phyloP scores from a whole-genome alignment of 805 yeast genomes.

The Hanseniaspora jakobsenii region DNA sequence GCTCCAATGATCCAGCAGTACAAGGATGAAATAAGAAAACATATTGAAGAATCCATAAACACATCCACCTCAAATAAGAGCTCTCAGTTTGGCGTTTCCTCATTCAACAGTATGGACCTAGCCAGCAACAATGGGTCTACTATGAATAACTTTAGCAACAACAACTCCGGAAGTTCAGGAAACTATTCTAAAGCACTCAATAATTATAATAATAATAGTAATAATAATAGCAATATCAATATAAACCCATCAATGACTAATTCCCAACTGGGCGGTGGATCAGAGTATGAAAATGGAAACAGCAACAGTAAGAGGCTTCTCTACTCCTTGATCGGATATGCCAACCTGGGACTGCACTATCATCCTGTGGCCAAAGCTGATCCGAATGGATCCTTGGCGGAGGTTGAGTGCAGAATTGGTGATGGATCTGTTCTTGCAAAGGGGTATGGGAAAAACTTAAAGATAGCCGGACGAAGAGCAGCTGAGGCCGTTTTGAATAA shows the following conservation, averaged over 20 bases:
- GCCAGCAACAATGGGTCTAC: too few relatives aligned
- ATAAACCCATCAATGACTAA: constrained; percentile 12
- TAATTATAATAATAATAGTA: not conserved
- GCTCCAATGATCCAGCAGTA: constrained; percentile 30
- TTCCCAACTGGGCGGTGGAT: constrained; percentile 20
- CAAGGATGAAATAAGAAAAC: constrained; percentile 19
- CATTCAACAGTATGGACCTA: too few relatives aligned
- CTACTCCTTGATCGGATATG: constrained; percentile 70
- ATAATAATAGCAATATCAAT: not conserved
- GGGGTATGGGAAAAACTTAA: constrained; percentile 58
- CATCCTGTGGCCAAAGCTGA: constrained; percentile 32
- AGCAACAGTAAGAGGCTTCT: constrained; percentile 64
- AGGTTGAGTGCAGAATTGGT: constrained; percentile 55
- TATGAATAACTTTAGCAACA: too few relatives aligned
- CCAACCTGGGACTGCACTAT: constrained; percentile 51
- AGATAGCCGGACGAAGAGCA: constrained; percentile 73
- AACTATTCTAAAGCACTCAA: not conserved
- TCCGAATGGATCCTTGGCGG: constrained; percentile 32
- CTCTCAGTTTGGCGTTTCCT: too few relatives aligned
- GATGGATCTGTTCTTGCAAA: constrained; percentile 52
- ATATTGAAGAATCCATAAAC: constrained; percentile 11
- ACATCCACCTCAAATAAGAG: not conserved
- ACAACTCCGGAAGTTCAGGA: too few relatives aligned
- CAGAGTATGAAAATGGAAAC: constrained; percentile 32
- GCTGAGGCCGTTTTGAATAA: constrained; percentile 69